These are phyloP conservation scores for Kitagawia praeruptora DNA, from an alignment of 129 eudicot species.

Conservation along the genomic window DNA sequence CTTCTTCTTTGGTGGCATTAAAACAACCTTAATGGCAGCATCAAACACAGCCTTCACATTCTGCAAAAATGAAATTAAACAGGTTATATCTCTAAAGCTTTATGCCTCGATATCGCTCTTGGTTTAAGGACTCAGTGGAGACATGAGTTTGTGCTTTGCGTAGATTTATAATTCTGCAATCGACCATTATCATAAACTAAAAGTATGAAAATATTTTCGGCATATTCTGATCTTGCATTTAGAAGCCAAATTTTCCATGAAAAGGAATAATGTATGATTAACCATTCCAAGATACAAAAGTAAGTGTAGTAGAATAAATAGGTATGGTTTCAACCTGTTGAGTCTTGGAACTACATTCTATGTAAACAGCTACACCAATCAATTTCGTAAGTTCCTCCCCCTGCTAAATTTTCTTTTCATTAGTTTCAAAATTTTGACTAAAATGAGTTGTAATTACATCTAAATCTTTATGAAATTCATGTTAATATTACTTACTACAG, in stretches of 20 bases:
- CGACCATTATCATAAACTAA: not conserved
- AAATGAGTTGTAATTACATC: not conserved
- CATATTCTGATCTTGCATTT: too few species aligned
- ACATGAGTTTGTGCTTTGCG: not conserved
- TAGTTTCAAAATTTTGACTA: not conserved
- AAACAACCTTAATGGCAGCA: too few species aligned
- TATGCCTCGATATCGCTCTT: too few species aligned
- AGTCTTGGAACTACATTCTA: conserved; percentile 84
- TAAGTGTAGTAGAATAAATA: not conserved
- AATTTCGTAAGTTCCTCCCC: conserved; percentile 74
- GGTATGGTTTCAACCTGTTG: conserved; percentile 34
- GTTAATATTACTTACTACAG: not conserved
- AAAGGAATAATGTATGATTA: not conserved
- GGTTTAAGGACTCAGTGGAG: not conserved
- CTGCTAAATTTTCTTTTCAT: conserved; percentile 16
- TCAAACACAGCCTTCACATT: too few species aligned
- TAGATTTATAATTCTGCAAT: not conserved
- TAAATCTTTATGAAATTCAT: not conserved
- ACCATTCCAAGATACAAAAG: too few species aligned
- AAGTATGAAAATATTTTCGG: too few species aligned
- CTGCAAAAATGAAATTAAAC: too few species aligned
- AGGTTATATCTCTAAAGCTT: too few species aligned
- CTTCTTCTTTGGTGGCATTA: too few species aligned
- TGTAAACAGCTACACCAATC: conserved; percentile 76
- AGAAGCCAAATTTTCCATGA: not conserved